Conservation (phyloP, 768 basidiomycete genomes). For the Suillus subaureus region DNA sequence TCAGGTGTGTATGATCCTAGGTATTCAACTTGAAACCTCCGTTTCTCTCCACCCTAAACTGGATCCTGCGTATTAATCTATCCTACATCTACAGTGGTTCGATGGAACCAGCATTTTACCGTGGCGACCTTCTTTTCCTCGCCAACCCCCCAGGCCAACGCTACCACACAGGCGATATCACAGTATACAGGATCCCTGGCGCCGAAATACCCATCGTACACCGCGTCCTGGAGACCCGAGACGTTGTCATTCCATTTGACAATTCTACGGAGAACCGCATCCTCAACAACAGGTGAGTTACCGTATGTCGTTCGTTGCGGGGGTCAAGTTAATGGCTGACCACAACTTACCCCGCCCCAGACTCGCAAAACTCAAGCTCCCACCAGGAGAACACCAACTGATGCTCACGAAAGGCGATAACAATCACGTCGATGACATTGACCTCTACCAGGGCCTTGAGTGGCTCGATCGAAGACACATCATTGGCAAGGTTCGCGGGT, state of each 20-base stretch:
- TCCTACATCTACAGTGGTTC: conserved; percentile 63
- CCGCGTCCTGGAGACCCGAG: conserved; percentile 89
- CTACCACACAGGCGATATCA: conserved; percentile 98
- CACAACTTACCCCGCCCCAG: neutral
- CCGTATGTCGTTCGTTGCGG: neutral
- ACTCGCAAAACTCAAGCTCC: conserved; percentile 19
- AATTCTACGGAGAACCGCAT: conserved; percentile 38
- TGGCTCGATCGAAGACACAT: conserved; percentile 90
- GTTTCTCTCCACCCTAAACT: neutral
- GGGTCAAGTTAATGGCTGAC: neutral
- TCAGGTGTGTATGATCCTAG: conserved; percentile 61
- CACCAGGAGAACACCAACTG: conserved; percentile 54
- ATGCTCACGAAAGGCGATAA: conserved; percentile 97
- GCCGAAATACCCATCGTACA: conserved; percentile 96
- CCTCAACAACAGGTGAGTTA: conserved; percentile 26
- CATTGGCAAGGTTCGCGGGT: conserved; percentile 95
- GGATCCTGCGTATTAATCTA: neutral
- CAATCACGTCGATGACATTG: conserved; percentile 85
- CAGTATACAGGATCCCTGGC: conserved; percentile 95
- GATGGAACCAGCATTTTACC: conserved; percentile 95
- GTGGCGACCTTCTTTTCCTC: too few species aligned
- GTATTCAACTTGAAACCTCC: neutral
- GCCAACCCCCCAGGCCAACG: conserved; percentile 70
- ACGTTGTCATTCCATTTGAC: conserved; percentile 44
- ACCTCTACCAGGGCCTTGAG: conserved; percentile 83